Evolutionary conservation across 805 yeast genomes (phyloP), one percentile per base, ranked within the genome.

Genomic region (Ogataea methylovora): DNA sequence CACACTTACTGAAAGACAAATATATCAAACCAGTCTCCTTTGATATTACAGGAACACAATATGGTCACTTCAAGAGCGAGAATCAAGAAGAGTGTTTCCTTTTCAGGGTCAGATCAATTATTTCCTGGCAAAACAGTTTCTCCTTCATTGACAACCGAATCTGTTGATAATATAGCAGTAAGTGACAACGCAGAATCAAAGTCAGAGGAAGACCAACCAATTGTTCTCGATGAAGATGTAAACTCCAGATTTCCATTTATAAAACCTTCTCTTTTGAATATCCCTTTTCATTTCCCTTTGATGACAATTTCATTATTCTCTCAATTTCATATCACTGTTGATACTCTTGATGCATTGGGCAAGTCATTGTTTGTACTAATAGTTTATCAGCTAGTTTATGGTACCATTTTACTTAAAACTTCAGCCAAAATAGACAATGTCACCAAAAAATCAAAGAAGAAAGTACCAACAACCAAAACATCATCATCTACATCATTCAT

Each of bases 351-450:
- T 2, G 56, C 48, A 2, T 38, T 65, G 27, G 38, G 54, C 13
- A 38, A 38, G 11, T 42, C 56, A 4, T 44, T 62, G 21, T 42
- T 53, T 13, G 56, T 63, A 3, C 22, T 51, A 14, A 42, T 63
- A 7, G 63, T 61, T 3, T 29, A 53, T 7, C 72, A 67, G 36
- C 34, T 57, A n/a, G 35, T 48, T 3, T 65, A 63, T 35, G 49
- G 63, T 22, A 41, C 54, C 12, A 45, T 58, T 12, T 54, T 61
- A 28, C 48, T 60, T 37, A 61, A 61, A 37, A n/a, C n/a, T n/a
- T n/a, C n/a, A n/a, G n/a, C n/a, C n/a, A n/a, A n/a, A n/a, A n/a
- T n/a, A n/a, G n/a, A n/a, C n/a, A n/a, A n/a, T n/a, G n/a, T n/a
- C n/a, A n/a, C n/a, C n/a, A 65, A 56, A 37, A 45, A 42, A 23